Conservation (phyloP, 2,329 filamentous ascomycete species). For the Cadophora malorum region DNA sequence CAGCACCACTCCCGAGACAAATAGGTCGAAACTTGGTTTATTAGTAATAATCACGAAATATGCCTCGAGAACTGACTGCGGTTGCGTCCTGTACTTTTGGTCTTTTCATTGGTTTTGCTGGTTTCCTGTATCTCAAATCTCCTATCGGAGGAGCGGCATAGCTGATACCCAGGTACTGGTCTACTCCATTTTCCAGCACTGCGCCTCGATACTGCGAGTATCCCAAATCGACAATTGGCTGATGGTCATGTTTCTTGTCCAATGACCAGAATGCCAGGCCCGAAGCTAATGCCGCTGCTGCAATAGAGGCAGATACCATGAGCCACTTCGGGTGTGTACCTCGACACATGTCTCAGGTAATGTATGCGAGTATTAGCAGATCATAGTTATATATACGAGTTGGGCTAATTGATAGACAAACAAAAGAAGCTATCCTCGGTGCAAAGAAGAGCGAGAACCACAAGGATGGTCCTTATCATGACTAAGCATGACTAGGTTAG, state of each 20-base stretch:
- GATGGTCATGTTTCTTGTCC: neutral
- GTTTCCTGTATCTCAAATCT: constrained; percentile 69
- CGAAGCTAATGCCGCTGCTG: neutral
- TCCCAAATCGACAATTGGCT: constrained; percentile 60
- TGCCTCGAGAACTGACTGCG: constrained; percentile 23
- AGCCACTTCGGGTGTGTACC: neutral
- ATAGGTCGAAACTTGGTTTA: constrained; percentile 50
- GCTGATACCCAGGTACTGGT: constrained; percentile 75
- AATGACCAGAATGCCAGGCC: constrained; percentile 1
- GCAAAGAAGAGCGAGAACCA: too few relatives aligned
- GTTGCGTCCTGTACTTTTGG: constrained; percentile 34
- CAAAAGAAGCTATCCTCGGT: too few relatives aligned
- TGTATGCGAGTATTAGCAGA: neutral
- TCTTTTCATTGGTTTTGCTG: constrained; percentile 47
- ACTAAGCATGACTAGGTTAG: too few relatives aligned
- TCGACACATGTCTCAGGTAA: neutral
- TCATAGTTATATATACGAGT: too few relatives aligned
- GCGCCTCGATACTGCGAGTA: constrained; percentile 71
- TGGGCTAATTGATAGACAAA: too few relatives aligned
- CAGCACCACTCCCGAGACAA: constrained; percentile 50
- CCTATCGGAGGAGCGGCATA: constrained; percentile 74
- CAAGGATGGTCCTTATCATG: too few relatives aligned
- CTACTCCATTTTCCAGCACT: constrained; percentile 60
- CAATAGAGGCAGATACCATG: neutral
- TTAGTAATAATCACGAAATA: neutral